Evolutionary conservation across 176 grass and related monocot species (phyloP).

Genomic region (Oryza longistaminata): DNA sequence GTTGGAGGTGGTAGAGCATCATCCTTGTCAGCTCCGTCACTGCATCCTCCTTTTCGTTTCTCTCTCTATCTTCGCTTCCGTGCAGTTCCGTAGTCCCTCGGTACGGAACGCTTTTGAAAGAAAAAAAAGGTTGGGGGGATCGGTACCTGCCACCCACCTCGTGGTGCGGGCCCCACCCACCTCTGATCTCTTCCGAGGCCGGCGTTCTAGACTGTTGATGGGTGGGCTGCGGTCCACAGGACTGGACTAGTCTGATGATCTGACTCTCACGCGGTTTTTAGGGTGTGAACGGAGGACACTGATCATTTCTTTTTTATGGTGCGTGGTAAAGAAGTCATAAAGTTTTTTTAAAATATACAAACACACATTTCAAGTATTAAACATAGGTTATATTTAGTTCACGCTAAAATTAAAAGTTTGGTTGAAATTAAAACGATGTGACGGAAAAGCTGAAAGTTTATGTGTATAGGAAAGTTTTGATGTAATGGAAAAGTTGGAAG

Average conservation of each 20-base stretch:
- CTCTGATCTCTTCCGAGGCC: too few relatives aligned
- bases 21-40: background rate
- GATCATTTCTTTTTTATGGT: too few relatives aligned
- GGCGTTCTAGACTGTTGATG: background rate
- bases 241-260: background rate
- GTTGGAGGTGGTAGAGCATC: too few relatives aligned
- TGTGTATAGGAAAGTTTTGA: too few relatives aligned
- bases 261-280: background rate
- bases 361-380: too few relatives aligned
- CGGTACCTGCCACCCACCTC: background rate
- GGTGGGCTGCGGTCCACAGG: background rate
- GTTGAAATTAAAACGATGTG: too few relatives aligned
- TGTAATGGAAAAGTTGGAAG: too few relatives aligned
- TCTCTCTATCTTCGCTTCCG: background rate
- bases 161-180: background rate
- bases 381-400: too few relatives aligned
- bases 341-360: too few relatives aligned
- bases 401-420: too few relatives aligned
- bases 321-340: too few relatives aligned
- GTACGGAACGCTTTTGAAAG: constrained; percentile 5
- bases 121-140: background rate
- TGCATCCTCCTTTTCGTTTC: background rate
- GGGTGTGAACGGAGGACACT: background rate
- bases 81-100: constrained; percentile 30
- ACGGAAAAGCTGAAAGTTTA: too few relatives aligned